These are phyloP conservation scores for Volvariella volvacea DNA, from an alignment of 1,284 basidiomycete species.

Conservation along the genomic window DNA sequence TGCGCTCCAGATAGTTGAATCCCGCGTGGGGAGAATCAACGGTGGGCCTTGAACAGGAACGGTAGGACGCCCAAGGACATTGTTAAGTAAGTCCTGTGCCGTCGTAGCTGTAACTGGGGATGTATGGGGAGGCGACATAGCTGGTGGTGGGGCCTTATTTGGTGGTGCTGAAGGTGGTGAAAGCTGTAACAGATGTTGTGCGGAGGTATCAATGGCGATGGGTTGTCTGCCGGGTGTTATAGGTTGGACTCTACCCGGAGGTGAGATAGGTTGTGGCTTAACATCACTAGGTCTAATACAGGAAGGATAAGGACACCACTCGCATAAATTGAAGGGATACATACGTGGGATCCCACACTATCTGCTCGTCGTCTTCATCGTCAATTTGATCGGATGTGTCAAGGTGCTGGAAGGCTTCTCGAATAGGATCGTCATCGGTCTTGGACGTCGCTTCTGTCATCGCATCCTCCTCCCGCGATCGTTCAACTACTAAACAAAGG, in stretches of 20 bases:
- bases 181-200: constrained; percentile 6
- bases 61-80: constrained; percentile 32
- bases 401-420: constrained; percentile 61
- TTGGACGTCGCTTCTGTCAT: constrained; percentile 58
- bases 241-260: constrained; percentile 3
- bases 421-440: constrained; percentile 79
- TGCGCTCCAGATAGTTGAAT: no score
- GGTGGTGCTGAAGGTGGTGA: constrained; percentile 7
- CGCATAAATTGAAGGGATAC: constrained; percentile 6
- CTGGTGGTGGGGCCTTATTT: constrained; percentile 4
- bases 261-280: background rate
- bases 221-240: constrained; percentile 4
- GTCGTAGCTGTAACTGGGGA: constrained; percentile 29
- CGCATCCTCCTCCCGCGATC: constrained; percentile 54
- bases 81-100: constrained; percentile 56
- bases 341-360: constrained; percentile 59
- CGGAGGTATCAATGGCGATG: no score
- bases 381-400: constrained; percentile 38
- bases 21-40: no score
- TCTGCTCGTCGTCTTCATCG: constrained; percentile 41
- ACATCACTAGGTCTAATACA: background rate
- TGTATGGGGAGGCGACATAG: constrained; percentile 8
- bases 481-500: constrained; percentile 8
- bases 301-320: background rate
- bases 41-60: no score